Percentiles rank a stretch among this genome's conserved stretches.
Evolutionary conservation across 225 moss, liverwort and hornwort species (phyloP).

Genomic region (Pleurozium schreberi): DNA sequence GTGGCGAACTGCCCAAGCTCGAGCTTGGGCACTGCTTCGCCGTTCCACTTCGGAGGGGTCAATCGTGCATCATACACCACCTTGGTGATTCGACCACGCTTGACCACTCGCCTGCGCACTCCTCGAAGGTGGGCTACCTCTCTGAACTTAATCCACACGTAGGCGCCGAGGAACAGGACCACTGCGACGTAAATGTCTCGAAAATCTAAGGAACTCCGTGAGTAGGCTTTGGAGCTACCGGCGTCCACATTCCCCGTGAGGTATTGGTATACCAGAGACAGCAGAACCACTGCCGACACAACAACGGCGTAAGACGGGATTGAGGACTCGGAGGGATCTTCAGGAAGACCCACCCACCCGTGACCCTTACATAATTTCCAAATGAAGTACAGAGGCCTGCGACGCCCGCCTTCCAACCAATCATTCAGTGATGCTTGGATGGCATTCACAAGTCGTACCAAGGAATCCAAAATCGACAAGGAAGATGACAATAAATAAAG

Average conservation of each 20-base stretch:
- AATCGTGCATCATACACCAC: too few relatives aligned
- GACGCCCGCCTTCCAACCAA: not conserved
- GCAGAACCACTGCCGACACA: not conserved
- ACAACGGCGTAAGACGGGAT: not conserved
- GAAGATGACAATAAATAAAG: rapidly evolving
- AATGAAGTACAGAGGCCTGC: not conserved
- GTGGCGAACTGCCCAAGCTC: not conserved
- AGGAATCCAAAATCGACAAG: not conserved
- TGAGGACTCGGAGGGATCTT: not conserved
- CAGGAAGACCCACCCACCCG: rapidly evolving
- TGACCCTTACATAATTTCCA: rapidly evolving
- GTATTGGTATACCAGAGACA: not conserved
- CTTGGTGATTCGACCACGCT: too few relatives aligned
- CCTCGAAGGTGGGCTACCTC: not conserved
- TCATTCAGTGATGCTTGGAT: not conserved
- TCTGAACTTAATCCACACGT: not conserved
- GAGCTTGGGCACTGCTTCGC: not conserved
- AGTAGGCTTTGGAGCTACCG: not conserved
- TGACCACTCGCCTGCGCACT: not conserved
- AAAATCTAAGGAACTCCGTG: not conserved
- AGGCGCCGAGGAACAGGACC: not conserved
- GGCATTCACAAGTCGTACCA: not conserved
- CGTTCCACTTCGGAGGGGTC: not conserved
- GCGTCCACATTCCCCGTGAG: not conserved
- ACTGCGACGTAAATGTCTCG: not conserved